These are phyloP conservation scores for Tetraselmis chui DNA, from an alignment of 139 green algal species.

Conservation along the genomic window DNA sequence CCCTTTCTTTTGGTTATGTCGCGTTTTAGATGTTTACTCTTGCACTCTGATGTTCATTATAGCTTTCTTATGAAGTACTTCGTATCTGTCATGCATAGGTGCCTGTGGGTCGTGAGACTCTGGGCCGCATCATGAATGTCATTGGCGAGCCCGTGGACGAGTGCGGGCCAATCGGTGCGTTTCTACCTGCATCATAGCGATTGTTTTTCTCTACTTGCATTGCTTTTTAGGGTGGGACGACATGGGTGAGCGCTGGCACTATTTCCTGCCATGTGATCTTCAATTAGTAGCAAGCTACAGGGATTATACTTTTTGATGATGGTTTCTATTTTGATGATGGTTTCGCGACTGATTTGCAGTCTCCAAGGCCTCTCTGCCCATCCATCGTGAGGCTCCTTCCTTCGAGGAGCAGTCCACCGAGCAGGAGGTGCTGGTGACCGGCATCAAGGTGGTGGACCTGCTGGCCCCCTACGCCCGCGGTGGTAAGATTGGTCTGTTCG, in stretches of 20 bases:
- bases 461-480: conserved; percentile 97
- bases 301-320: too few species aligned
- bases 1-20: background rate
- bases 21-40: background rate
- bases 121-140: conserved; percentile 99
- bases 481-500: conserved; percentile 99
- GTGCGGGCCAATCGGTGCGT: conserved; percentile 76
- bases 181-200: background rate
- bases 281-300: too few species aligned
- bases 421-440: conserved; percentile 96
- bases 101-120: conserved; percentile 88
- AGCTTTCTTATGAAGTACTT: background rate
- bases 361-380: conserved; percentile 68
- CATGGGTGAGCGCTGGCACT: conserved; percentile 35
- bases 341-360: too few species aligned
- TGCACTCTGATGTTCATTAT: background rate
- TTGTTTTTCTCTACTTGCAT: background rate
- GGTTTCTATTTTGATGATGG: too few species aligned
- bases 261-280: background rate
- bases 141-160: conserved; percentile 99
- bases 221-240: too few species aligned
- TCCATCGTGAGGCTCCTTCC: conserved; percentile 91
- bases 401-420: conserved; percentile 95
- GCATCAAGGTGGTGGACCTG: conserved; percentile 99
- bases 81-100: conserved; percentile 57